Conservation (phyloP, 2,329 filamentous ascomycete species). For the Diaporthe sp. region DNA sequence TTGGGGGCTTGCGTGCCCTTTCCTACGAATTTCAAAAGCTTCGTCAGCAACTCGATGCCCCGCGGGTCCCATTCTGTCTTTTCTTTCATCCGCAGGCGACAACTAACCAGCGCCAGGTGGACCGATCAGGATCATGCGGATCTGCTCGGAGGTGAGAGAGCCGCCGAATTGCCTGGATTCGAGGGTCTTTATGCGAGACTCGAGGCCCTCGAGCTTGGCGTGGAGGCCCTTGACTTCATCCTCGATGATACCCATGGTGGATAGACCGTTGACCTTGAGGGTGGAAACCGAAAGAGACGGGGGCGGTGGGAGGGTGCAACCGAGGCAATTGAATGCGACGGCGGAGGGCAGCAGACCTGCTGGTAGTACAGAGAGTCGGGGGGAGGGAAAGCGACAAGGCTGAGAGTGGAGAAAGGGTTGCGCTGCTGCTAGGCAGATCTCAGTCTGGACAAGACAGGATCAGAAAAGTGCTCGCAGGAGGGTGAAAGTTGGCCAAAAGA, state of each 20-base stretch:
- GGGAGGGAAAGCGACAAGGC: slow-evolving; percentile 1
- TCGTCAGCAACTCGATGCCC: slow-evolving; percentile 40
- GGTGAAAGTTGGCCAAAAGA: slow-evolving; percentile 26
- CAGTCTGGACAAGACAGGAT: slow-evolving; percentile 9
- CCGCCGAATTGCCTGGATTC: slow-evolving; percentile 78
- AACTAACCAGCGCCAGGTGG: slow-evolving; percentile 90
- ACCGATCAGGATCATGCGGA: slow-evolving; percentile 98
- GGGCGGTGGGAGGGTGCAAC: slow-evolving; percentile 3
- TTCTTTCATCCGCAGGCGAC: background rate
- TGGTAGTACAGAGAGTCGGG: slow-evolving; percentile 13
- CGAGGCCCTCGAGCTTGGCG: slow-evolving; percentile 84
- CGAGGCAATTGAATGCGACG: slow-evolving; percentile 35
- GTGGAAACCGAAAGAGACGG: background rate
- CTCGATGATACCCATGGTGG: slow-evolving; percentile 85
- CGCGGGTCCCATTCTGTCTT: background rate
- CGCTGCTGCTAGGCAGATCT: slow-evolving; percentile 22
- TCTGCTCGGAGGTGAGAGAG: slow-evolving; percentile 68
- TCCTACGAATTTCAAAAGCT: slow-evolving; percentile 65
- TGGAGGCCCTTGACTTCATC: slow-evolving; percentile 89
- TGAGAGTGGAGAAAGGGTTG: slow-evolving; percentile 29
- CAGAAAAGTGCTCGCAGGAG: background rate
- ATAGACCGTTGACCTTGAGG: slow-evolving; percentile 6
- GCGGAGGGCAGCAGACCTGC: slow-evolving; percentile 3
- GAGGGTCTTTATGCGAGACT: slow-evolving; percentile 86
- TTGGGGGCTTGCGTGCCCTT: slow-evolving; percentile 99